Evolutionary conservation across 2,329 filamentous ascomycete species (phyloP), one percentile per base, ranked within the genome.

Genomic region (Arthroderma uncinatum): DNA sequence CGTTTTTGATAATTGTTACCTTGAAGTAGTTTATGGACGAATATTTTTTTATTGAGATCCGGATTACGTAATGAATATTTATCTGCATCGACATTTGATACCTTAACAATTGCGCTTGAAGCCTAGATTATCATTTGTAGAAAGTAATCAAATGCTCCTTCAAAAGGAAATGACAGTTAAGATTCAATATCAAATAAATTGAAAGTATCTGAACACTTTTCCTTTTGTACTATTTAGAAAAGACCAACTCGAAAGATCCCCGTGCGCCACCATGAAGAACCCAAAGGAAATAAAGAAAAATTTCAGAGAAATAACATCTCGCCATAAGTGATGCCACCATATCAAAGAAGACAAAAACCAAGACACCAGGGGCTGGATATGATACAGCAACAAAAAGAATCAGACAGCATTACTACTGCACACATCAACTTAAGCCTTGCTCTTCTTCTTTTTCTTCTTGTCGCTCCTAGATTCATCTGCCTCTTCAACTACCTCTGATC

Each of bases 371-470:
- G 44, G 36, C 53, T 55, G 53, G 39, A 42, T 73, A 74, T 74
- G 71, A 73, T 74, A 74, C 71, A 74, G 65, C 67, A 53, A 54
- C 57, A 37, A 54, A 57, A 54, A 53, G 9, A 54, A 54, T 57
- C 57, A 61, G 47, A 56, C 62, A 63, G 57, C 59, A 58, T 59
- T 62, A 61, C 58, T 61, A 62, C 16, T 30, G 7, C 44, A n/a
- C 36, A 37, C 16, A 36, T 33, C 16, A 48, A n/a, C 21, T 65
- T 67, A 71, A 28, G 65, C 67, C 78, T 85, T 85, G 68, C 79
- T 76, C 73, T 82, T 82, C 44, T 50, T 50, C 72, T 82, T 82
- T 71, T 86, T 80, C 73, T 86, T 81, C 71, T 80, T 79, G 71
- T 81, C 79, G 64, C 74, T 73, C 61, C 68, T 75, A 62, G 77